Evolutionary conservation across 768 basidiomycete genomes (phyloP).

Genomic region (Favolaschia claudopus): DNA sequence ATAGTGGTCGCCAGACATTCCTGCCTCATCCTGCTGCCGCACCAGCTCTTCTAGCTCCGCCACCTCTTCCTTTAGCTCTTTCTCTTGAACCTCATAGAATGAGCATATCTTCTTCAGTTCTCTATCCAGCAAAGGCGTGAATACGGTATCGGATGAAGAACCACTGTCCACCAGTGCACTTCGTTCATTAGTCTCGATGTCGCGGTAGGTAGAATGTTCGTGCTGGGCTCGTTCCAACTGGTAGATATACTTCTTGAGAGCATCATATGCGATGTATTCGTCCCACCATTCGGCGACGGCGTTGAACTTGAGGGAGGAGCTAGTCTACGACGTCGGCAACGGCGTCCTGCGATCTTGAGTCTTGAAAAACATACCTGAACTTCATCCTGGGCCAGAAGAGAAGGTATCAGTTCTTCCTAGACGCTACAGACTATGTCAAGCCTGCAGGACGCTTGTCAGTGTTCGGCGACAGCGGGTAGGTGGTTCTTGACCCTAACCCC

Average conservation of each 20-base stretch:
- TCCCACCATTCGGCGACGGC: slow-evolving; percentile 94
- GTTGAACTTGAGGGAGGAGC: slow-evolving; percentile 90
- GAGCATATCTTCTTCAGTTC: slow-evolving; percentile 81
- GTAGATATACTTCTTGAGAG: slow-evolving; percentile 86
- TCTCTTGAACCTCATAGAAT: slow-evolving; percentile 84
- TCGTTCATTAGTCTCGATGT: slow-evolving; percentile 72
- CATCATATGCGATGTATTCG: slow-evolving; percentile 90
- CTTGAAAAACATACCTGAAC: slow-evolving; percentile 58
- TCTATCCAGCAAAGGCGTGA: slow-evolving; percentile 78
- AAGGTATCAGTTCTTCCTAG: neutral
- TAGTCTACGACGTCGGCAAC: slow-evolving; percentile 32
- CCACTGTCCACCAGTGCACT: slow-evolving; percentile 58
- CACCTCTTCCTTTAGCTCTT: slow-evolving; percentile 70
- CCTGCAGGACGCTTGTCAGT: no score
- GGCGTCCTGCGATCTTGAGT: no score
- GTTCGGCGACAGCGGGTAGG: no score
- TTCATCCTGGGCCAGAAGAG: slow-evolving; percentile 51
- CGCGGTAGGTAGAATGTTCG: slow-evolving; percentile 50
- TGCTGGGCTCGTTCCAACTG: slow-evolving; percentile 82
- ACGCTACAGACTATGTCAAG: neutral
- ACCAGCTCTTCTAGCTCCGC: slow-evolving; percentile 65
- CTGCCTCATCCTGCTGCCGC: slow-evolving; percentile 64
- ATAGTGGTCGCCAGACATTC: slow-evolving; percentile 59
- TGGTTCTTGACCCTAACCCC: no score
- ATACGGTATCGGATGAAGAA: slow-evolving; percentile 58